phyloP scores from a whole-genome alignment of 2,329 filamentous ascomycete species.

The Exutisphaerella laricina region DNA sequence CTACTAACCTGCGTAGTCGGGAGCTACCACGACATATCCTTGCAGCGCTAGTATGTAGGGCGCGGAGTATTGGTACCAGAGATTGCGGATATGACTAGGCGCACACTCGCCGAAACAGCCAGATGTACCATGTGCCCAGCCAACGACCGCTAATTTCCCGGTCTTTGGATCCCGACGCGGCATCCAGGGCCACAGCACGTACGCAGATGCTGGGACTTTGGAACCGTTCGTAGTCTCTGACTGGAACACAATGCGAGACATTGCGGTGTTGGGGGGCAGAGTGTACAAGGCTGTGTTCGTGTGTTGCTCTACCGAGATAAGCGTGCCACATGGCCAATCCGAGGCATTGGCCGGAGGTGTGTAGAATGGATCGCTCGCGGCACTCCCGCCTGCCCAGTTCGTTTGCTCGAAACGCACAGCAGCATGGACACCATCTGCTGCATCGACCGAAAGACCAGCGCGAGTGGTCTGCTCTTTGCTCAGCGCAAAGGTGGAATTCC shows the following conservation, averaged over 20 bases:
- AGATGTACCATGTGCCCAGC: conserved; percentile 23
- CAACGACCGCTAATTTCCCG: conserved; percentile 20
- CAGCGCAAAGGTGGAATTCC: conserved; percentile 24
- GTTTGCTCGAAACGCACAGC: conserved; percentile 27
- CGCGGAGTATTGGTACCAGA: conserved; percentile 27
- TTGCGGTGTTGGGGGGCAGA: conserved; percentile 38
- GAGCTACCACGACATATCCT: conserved; percentile 28
- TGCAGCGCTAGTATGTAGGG: conserved; percentile 29
- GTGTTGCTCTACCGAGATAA: conserved; percentile 39
- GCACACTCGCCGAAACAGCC: conserved; percentile 23
- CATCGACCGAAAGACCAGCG: conserved; percentile 17
- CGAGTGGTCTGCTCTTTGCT: conserved; percentile 17
- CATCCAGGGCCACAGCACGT: conserved; percentile 47
- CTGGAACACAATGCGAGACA: conserved; percentile 48
- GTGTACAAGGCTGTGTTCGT: conserved; percentile 39
- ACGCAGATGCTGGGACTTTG: conserved; percentile 45
- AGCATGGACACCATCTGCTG: conserved; percentile 22
- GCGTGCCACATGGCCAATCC: conserved; percentile 28
- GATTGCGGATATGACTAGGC: conserved; percentile 26
- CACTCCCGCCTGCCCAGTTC: conserved; percentile 25
- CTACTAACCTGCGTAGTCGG: conserved; percentile 29
- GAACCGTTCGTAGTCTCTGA: conserved; percentile 44
- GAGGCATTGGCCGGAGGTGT: conserved; percentile 22
- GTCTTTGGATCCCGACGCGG: conserved; percentile 18
- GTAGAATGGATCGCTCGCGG: conserved; percentile 40